Evolutionary conservation across 805 yeast genomes (phyloP), one percentile per base, ranked within the genome.

Genomic region (Ogataea pignaliae): DNA sequence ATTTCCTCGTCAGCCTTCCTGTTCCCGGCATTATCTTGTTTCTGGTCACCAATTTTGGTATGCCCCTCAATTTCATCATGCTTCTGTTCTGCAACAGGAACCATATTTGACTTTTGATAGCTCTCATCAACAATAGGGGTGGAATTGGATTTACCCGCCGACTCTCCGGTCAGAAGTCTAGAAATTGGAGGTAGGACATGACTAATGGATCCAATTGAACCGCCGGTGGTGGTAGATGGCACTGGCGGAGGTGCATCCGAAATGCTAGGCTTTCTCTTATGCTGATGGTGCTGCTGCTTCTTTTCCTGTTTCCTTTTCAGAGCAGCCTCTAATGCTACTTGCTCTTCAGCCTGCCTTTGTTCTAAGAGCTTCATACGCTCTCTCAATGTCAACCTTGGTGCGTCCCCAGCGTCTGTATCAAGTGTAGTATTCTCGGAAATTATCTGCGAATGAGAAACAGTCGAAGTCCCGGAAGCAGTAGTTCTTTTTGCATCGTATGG

Each of bases 291-390:
- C 10, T 71, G 68, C 51, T 66, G 71, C 59, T 78, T 79, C 60
- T 74, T 73, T 58, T 71, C 76, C 45, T 71, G 74, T 45, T 71
- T 72, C 55, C 73, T 75, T 53, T 72, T 75, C 56, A 73, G 52
- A 8, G 83, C 78, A 3, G 80, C 83, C 51, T 79, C 90, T 45
- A 79, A 70, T 47, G 83, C 91, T 18, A 55, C 59, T 16, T 83
- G 86, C 54, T 88, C 95, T 57, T 85, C 85, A 46, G 77, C 78
- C 59, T 88, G 96, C 46, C 82, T 81, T 57, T 87, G 78, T 61
- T 90, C 96, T 40, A 91, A 70, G 56, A 87, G 56, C 5, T 88
- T 88, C 59, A 91, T 88, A 52, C 98, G 76, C 54, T 93, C 97
- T 59, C 85, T 85, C 55, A 91, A 70, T 45, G 95, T 83, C 69